phyloP scores from a whole-genome alignment of 2,329 filamentous ascomycete species.

The Phialophora expanda region DNA sequence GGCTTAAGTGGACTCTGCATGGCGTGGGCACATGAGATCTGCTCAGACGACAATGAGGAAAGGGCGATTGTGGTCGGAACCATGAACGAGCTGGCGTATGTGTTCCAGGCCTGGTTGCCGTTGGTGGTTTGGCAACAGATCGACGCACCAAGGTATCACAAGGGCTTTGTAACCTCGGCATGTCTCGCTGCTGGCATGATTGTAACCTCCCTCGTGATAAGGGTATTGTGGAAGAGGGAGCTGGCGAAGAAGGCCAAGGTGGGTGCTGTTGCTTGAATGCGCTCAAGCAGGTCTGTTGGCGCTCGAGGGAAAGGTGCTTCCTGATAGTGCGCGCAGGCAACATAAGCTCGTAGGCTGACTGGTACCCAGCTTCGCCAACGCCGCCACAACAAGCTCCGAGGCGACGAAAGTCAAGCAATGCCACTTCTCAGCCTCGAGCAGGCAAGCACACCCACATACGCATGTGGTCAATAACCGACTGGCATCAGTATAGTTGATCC shows the following conservation, averaged over 20 bases:
- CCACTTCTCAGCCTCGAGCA: not conserved
- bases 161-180: slow-evolving; percentile 64
- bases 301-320: not conserved
- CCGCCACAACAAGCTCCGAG: not conserved
- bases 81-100: slow-evolving; percentile 74
- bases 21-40: slow-evolving; percentile 63
- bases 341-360: not conserved
- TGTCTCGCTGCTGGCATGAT: slow-evolving; percentile 40
- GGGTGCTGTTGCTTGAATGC: slow-evolving; percentile 11
- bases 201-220: slow-evolving; percentile 53
- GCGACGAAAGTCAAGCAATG: not conserved
- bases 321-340: not conserved
- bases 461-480: not conserved
- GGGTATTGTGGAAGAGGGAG: slow-evolving; percentile 51
- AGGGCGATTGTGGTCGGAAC: slow-evolving; percentile 65
- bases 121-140: slow-evolving; percentile 63
- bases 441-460: not conserved
- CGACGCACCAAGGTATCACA: slow-evolving; percentile 64
- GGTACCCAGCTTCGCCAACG: not conserved
- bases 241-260: slow-evolving; percentile 41
- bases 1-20: slow-evolving; percentile 58
- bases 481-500: not conserved
- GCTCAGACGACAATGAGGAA: slow-evolving; percentile 44
- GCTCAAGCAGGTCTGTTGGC: not conserved
- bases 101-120: slow-evolving; percentile 72